Evolutionary conservation across 2,329 filamentous ascomycete genomes (phyloP).

Genomic region (Daldinia eschscholtzii): DNA sequence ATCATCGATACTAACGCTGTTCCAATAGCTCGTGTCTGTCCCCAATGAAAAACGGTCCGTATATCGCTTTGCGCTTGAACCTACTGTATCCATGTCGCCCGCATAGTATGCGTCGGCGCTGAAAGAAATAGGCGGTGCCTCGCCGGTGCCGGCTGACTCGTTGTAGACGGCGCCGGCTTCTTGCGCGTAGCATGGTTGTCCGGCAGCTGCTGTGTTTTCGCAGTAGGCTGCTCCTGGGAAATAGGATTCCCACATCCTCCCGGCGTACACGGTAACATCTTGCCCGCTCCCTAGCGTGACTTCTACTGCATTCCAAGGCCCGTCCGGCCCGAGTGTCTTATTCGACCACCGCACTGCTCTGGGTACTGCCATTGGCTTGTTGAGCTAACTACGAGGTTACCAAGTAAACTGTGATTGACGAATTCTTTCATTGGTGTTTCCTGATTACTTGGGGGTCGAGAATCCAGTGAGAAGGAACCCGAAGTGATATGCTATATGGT

Average conservation of each 20-base stretch:
- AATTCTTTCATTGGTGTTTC: background rate
- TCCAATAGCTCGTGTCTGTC: background rate
- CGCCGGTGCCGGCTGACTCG: background rate
- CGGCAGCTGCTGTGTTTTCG: conserved; percentile 26
- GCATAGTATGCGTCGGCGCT: background rate
- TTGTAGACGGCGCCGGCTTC: background rate
- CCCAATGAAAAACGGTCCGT: background rate
- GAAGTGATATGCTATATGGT: background rate
- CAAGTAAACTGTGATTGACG: background rate
- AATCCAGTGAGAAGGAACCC: background rate
- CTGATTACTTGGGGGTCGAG: background rate
- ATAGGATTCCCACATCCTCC: conserved; percentile 43
- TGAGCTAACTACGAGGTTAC: background rate
- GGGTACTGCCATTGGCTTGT: background rate
- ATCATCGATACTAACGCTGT: conserved; percentile 23
- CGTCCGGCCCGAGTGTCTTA: conserved; percentile 48
- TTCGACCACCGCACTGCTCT: conserved; percentile 37
- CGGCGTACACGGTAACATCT: conserved; percentile 43
- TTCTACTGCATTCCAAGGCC: conserved; percentile 49
- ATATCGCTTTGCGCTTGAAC: background rate
- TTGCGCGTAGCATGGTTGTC: conserved; percentile 3
- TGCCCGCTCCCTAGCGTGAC: conserved; percentile 36
- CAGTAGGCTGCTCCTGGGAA: conserved; percentile 41
- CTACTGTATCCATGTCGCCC: background rate
- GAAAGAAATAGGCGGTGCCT: background rate